phyloP scores from a whole-genome alignment of 2,329 filamentous ascomycete genomes.

The Pyrenophora tritici-repentis region DNA sequence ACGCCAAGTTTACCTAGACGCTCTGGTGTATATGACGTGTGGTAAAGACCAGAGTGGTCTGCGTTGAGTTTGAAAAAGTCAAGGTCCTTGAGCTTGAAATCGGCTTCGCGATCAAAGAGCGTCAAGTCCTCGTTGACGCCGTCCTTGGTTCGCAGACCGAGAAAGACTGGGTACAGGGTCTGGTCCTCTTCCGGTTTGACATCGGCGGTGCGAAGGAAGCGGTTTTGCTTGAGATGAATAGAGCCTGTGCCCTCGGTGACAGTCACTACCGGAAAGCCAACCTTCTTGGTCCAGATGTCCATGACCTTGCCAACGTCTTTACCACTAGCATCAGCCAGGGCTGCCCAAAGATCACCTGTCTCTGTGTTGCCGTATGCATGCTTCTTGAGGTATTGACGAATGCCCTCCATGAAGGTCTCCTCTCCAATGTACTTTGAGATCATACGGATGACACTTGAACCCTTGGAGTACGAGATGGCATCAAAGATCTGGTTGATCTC shows the following conservation, averaged over 20 bases:
- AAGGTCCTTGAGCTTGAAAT: constrained; percentile 75
- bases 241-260: constrained; percentile 76
- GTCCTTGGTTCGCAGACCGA: constrained; percentile 82
- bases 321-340: constrained; percentile 84
- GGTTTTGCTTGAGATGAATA: constrained; percentile 91
- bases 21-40: constrained; percentile 83
- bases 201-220: constrained; percentile 89
- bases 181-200: constrained; percentile 91
- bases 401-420: constrained; percentile 88
- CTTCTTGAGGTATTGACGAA: constrained; percentile 89
- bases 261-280: constrained; percentile 88
- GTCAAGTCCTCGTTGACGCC: constrained; percentile 79
- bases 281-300: constrained; percentile 96
- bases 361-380: constrained; percentile 96
- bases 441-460: constrained; percentile 94
- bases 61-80: constrained; percentile 98
- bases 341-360: constrained; percentile 88
- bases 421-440: constrained; percentile 95
- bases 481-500: constrained; percentile 99
- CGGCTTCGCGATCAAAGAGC: constrained; percentile 71
- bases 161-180: constrained; percentile 85
- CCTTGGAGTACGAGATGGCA: constrained; percentile 96
- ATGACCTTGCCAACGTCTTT: constrained; percentile 90
- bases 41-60: constrained; percentile 90
- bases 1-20: constrained; percentile 85